phyloP scores from a whole-genome alignment of 768 basidiomycete genomes.

The Russula sp. region DNA sequence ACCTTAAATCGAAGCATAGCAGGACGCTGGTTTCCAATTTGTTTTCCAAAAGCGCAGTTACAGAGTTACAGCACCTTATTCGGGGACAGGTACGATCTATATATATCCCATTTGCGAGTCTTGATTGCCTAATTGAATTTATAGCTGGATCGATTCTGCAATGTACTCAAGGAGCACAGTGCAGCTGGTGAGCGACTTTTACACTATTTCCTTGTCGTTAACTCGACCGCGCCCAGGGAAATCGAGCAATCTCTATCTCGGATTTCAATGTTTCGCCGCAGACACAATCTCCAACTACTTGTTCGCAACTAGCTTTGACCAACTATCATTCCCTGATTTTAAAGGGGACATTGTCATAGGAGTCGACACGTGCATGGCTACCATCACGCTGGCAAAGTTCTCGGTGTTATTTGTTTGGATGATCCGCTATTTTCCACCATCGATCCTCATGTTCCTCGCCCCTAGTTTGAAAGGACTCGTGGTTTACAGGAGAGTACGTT shows the following conservation, averaged over 20 bases:
- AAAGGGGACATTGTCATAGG: slow-evolving; percentile 38
- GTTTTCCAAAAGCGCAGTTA: slow-evolving; percentile 41
- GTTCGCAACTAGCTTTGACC: slow-evolving; percentile 39
- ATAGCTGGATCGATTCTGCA: slow-evolving; percentile 39
- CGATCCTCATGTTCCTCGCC: not conserved
- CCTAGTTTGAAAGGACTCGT: slow-evolving; percentile 10
- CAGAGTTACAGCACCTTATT: slow-evolving; percentile 39
- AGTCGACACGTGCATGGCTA: slow-evolving; percentile 36
- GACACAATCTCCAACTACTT: slow-evolving; percentile 47
- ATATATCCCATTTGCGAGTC: not conserved
- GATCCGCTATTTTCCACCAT: slow-evolving; percentile 2
- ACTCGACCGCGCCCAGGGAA: slow-evolving; percentile 2
- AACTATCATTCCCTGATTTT: slow-evolving; percentile 40
- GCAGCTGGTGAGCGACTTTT: slow-evolving; percentile 4
- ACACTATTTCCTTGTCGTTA: not conserved
- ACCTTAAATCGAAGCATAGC: slow-evolving; percentile 37
- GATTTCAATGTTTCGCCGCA: slow-evolving; percentile 43
- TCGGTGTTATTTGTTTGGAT: slow-evolving; percentile 14
- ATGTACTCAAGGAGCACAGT: slow-evolving; percentile 13
- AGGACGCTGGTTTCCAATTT: slow-evolving; percentile 39
- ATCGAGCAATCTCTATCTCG: slow-evolving; percentile 41
- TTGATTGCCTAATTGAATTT: not conserved
- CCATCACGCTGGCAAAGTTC: slow-evolving; percentile 29
- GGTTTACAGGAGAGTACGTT: not conserved
- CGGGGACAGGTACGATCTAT: slow-evolving; percentile 34